These are phyloP conservation scores for Bremia lactucae DNA, from an alignment of 352 stramenopile species.

Conservation along the genomic window DNA sequence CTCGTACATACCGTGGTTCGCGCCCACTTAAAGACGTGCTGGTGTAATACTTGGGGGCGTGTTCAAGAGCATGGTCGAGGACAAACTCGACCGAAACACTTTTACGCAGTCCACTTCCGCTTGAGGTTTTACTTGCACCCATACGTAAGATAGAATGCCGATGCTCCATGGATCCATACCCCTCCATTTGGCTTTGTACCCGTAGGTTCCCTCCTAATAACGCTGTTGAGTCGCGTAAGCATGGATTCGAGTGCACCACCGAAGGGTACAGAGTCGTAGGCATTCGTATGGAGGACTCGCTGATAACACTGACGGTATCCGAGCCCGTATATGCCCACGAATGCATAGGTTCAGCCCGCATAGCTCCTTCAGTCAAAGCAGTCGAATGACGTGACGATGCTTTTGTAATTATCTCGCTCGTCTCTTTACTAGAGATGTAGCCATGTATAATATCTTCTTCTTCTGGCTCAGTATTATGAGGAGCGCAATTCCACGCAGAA, in stretches of 20 bases:
- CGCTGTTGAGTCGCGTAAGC: conserved; percentile 14
- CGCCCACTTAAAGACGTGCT: conserved; percentile 33
- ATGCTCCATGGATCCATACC: conserved; percentile 23
- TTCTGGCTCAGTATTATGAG: conserved; percentile 22
- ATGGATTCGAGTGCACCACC: conserved; percentile 11
- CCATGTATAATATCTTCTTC: conserved; percentile 18
- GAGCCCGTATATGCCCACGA: conserved; percentile 13
- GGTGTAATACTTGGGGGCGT: conserved; percentile 19
- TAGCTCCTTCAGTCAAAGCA: background rate
- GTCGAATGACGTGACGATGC: conserved; percentile 14
- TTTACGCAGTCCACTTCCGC: conserved; percentile 33
- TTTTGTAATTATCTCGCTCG: conserved; percentile 20
- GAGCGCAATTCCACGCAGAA: conserved; percentile 8
- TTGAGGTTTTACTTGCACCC: conserved; percentile 24
- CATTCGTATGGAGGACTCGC: conserved; percentile 12
- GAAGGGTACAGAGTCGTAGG: conserved; percentile 10
- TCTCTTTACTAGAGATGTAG: conserved; percentile 1
- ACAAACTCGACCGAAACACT: conserved; percentile 66
- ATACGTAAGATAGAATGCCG: conserved; percentile 60
- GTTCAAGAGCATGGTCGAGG: conserved; percentile 31
- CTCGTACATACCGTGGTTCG: conserved; percentile 32
- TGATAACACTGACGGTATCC: conserved; percentile 8
- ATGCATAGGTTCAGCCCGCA: conserved; percentile 19
- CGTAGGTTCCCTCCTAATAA: conserved; percentile 8
- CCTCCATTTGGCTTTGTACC: conserved; percentile 3